Percentiles rank a stretch among this genome's conserved stretches.
phyloP scores from a whole-genome alignment of 148 eudicot genomes.

The Rhododendron kiyosumense region DNA sequence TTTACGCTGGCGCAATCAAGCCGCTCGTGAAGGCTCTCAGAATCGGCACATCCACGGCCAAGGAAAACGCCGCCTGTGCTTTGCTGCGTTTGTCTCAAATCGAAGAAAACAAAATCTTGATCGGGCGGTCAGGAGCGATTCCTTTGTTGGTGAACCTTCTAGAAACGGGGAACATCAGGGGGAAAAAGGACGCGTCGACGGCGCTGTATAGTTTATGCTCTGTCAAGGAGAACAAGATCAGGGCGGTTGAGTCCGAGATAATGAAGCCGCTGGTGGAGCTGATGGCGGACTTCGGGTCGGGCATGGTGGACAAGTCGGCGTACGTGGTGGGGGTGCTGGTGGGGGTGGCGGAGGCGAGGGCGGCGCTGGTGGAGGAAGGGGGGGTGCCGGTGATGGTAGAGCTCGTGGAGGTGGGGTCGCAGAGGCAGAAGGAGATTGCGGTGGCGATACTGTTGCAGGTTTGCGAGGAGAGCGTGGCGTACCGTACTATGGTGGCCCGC shows the following conservation, averaged over 20 bases:
- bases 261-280: conserved; percentile 75
- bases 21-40: conserved; percentile 53
- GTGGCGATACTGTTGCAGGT: conserved; percentile 59
- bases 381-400: conserved; percentile 90
- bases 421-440: conserved; percentile 81
- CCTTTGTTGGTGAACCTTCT: conserved; percentile 57
- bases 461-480: conserved; percentile 58
- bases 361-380: conserved; percentile 68
- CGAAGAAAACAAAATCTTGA: conserved; percentile 50
- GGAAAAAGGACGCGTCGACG: conserved; percentile 83
- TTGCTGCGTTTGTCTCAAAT: conserved; percentile 62
- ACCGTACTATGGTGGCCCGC: conserved; percentile 82
- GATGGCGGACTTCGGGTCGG: conserved; percentile 80
- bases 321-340: conserved; percentile 57
- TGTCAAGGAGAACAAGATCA: conserved; percentile 57
- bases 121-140: conserved; percentile 84
- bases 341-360: conserved; percentile 45
- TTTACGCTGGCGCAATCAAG: conserved; percentile 53
- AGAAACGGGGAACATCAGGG: conserved; percentile 55
- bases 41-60: conserved; percentile 56
- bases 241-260: conserved; percentile 60
- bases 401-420: conserved; percentile 67
- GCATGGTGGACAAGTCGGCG: conserved; percentile 90
- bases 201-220: conserved; percentile 72
- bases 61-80: conserved; percentile 87